Conservation (phyloP, 2,329 filamentous ascomycete species). For the Albophoma yamanashiensis region DNA sequence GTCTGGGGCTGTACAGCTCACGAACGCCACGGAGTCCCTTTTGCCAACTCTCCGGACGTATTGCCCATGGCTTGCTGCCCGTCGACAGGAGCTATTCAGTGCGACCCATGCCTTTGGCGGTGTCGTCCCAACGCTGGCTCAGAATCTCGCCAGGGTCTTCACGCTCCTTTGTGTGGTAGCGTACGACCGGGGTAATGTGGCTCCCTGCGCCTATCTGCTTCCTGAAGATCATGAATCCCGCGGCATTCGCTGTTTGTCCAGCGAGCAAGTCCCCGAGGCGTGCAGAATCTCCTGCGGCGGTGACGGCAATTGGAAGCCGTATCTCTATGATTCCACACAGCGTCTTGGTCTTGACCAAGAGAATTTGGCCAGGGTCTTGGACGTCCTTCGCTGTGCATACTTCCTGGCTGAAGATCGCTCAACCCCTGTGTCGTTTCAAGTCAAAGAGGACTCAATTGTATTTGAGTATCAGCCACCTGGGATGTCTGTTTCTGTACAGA, state of each 20-base stretch:
- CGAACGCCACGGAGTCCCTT: slow-evolving; percentile 27
- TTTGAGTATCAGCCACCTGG: slow-evolving; percentile 19
- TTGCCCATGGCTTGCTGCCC: slow-evolving; percentile 40
- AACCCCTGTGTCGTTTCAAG: slow-evolving; percentile 25
- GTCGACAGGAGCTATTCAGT: slow-evolving; percentile 33
- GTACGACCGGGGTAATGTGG: slow-evolving; percentile 26
- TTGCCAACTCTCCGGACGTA: slow-evolving; percentile 43
- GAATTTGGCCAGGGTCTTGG: slow-evolving; percentile 35
- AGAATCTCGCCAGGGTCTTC: slow-evolving; percentile 33
- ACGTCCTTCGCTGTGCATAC: slow-evolving; percentile 37
- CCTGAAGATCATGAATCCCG: slow-evolving; percentile 37
- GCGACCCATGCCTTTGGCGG: slow-evolving; percentile 33
- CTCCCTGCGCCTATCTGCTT: slow-evolving; percentile 36
- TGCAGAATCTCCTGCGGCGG: slow-evolving; percentile 27
- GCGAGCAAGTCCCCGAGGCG: slow-evolving; percentile 23
- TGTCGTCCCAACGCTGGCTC: slow-evolving; percentile 34
- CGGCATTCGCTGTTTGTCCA: slow-evolving; percentile 31
- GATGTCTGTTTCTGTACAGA: neutral
- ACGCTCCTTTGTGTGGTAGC: slow-evolving; percentile 35
- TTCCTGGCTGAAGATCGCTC: slow-evolving; percentile 30
- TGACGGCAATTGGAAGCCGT: slow-evolving; percentile 27
- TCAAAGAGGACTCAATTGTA: slow-evolving; percentile 16
- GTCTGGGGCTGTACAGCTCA: slow-evolving; percentile 18
- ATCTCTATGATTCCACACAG: slow-evolving; percentile 19
- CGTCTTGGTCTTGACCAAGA: slow-evolving; percentile 23